Base-by-base conservation (phyloP, 352 stramenopile genomes). In the Phytophthora niederhauseri region DNA sequence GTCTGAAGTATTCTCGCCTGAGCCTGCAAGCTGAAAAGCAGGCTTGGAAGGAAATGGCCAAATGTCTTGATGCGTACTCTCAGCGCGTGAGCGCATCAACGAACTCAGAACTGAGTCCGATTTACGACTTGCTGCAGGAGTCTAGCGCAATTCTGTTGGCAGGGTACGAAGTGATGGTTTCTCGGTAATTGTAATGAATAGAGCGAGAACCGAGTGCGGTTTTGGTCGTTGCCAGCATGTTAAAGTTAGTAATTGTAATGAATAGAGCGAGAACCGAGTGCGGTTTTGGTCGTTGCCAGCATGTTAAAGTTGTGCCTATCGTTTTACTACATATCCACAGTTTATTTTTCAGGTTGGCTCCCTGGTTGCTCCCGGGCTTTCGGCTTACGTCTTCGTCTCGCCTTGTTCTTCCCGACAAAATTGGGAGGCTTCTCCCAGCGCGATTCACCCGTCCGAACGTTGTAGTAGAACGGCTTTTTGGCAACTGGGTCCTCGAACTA, bases 41-140 rank as follows among this genome's bases (percentile, higher is more conserved):
- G 30, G 86, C 83, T 17, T 96, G 89, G 89, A 93, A 93, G 68
- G 85, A 94, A 75, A 69, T 96, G 22, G 36, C 50, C n/a, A 78
- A 84, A 53, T 93, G 84, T 26, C 71, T 96, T 34, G 89, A 96
- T 59, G 80, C 86, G 4, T 96, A 95, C 64, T 87, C 81, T 4
- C 84, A 94, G 61, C 87, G 89, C 15, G 78, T 90, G 43, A 93
- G 82, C 22, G 86, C 83, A 19, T 68, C 79, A 8, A 51, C 72
- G 6, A 74, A 78, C 55, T 57, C 71, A 1, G 62, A 89, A 24
- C 49, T 84, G 30, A 91, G 82, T 66, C 72, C 84, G 6, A 80
- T 94, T 46, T 95, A 91, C 58, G 84, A 94, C 6, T 64, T 93
- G 20, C 58, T 96, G 24, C 80, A 91, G 48, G 87, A 94, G 49